phyloP scores from a whole-genome alignment of 768 basidiomycete genomes.

The Pulveroboletus sp. region DNA sequence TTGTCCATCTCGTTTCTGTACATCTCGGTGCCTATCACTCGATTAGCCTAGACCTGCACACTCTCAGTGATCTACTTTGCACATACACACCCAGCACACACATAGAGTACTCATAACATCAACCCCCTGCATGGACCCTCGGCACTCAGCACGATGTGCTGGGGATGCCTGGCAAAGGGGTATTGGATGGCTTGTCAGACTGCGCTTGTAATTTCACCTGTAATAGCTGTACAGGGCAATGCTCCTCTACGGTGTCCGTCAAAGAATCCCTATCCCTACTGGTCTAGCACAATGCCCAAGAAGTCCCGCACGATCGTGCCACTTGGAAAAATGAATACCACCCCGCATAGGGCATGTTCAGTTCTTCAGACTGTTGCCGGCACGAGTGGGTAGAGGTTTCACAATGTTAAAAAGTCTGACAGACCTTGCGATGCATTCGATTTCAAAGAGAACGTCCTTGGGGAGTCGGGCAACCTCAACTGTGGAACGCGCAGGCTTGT shows the following conservation, averaged over 20 bases:
- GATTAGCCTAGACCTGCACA: conserved; percentile 4
- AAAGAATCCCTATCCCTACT: background rate
- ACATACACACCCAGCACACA: conserved; percentile 20
- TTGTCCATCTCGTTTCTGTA: conserved; percentile 5
- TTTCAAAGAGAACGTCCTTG: conserved; percentile 87
- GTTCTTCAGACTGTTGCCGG: conserved; percentile 17
- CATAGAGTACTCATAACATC: conserved; percentile 15
- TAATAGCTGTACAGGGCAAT: background rate
- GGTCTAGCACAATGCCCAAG: background rate
- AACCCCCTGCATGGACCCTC: background rate
- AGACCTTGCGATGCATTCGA: conserved; percentile 83
- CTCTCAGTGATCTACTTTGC: conserved; percentile 13
- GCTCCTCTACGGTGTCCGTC: background rate
- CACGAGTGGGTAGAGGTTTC: background rate
- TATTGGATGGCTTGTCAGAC: background rate
- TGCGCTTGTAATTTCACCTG: conserved; percentile 4
- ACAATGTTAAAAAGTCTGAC: conserved; percentile 11
- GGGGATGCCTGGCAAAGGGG: background rate
- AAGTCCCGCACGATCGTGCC: background rate
- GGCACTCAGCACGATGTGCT: background rate
- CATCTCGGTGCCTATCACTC: background rate
- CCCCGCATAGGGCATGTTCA: background rate
- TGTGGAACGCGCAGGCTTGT: conserved; percentile 90
- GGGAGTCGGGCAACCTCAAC: conserved; percentile 89
- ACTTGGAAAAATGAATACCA: background rate